Conservation (phyloP, 306 rosid genomes). For the Hippophae gyantsensis region DNA sequence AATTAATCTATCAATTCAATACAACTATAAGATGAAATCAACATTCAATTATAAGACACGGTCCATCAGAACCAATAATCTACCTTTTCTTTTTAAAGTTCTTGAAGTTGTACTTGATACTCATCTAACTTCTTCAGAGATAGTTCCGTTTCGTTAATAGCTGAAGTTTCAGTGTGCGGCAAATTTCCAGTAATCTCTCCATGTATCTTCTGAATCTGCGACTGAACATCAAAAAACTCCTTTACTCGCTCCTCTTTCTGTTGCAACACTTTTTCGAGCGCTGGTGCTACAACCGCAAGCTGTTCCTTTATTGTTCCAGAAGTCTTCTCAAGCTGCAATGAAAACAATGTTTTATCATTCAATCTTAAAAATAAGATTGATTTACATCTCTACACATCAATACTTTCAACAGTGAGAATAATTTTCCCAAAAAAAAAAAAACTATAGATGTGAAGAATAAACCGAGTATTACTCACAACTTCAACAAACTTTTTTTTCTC, state of each 20-base stretch:
- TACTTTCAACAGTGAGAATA: background rate
- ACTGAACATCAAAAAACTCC: constrained; percentile 78
- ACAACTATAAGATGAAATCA: constrained; percentile 7
- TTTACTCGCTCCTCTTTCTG: constrained; percentile 88
- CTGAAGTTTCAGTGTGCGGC: constrained; percentile 28
- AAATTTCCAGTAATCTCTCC: constrained; percentile 80
- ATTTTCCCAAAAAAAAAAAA: background rate
- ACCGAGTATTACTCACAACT: constrained; percentile 25
- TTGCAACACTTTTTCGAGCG: constrained; percentile 71
- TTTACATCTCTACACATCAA: background rate
- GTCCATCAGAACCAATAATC: background rate
- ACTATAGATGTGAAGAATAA: background rate
- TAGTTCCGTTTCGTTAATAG: constrained; percentile 68
- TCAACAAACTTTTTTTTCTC: constrained; percentile 50
- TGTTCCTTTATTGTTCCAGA: constrained; percentile 58
- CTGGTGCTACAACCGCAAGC: constrained; percentile 80
- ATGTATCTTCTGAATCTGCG: constrained; percentile 17
- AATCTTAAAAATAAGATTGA: background rate
- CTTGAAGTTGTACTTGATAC: constrained; percentile 70
- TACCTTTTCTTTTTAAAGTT: constrained; percentile 96
- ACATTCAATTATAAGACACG: constrained; percentile 17
- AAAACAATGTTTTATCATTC: background rate
- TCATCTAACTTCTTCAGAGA: constrained; percentile 29
- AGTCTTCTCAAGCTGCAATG: constrained; percentile 44
- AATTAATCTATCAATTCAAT: constrained; percentile 10